These are phyloP conservation scores for Mucor velutinosus DNA, from an alignment of 371 early-diverging fungal species.

Conservation along the genomic window DNA sequence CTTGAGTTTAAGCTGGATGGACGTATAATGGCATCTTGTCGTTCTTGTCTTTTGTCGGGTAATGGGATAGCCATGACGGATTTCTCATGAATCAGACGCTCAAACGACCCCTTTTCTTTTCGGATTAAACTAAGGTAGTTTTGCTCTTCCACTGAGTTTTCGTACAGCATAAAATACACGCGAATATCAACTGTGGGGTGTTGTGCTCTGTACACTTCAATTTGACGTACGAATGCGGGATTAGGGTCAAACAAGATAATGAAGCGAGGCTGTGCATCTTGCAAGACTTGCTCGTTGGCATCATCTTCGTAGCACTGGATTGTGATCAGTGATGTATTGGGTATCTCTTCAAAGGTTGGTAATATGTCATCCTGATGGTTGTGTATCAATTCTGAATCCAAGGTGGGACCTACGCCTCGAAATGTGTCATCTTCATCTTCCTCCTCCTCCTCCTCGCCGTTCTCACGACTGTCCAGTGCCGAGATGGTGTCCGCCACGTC, in stretches of 20 bases:
- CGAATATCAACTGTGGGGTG: slow-evolving; percentile 60
- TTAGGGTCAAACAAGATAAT: slow-evolving; percentile 93
- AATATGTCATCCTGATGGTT: slow-evolving; percentile 28
- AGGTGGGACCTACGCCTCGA: not conserved
- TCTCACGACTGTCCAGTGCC: not conserved
- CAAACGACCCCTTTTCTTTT: slow-evolving; percentile 93
- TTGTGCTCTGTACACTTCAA: slow-evolving; percentile 82
- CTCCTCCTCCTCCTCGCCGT: slow-evolving; percentile 3
- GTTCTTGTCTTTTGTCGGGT: slow-evolving; percentile 43
- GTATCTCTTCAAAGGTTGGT: slow-evolving; percentile 38
- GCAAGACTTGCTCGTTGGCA: slow-evolving; percentile 56
- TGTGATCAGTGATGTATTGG: slow-evolving; percentile 40
- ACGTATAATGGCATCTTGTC: slow-evolving; percentile 55
- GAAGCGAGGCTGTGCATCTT: slow-evolving; percentile 73
- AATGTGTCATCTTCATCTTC: not conserved
- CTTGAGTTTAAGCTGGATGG: slow-evolving; percentile 57
- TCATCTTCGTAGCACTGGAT: slow-evolving; percentile 69
- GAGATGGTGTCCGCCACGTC: slow-evolving; percentile 30
- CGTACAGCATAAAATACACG: slow-evolving; percentile 92
- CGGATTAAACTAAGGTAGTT: slow-evolving; percentile 82
- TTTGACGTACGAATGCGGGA: slow-evolving; percentile 81
- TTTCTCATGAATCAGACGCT: slow-evolving; percentile 89
- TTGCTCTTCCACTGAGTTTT: slow-evolving; percentile 96
- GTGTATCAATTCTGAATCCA: not conserved
- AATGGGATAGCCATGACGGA: slow-evolving; percentile 79